Conservation (phyloP, 495 filamentous ascomycete species). For the Penicillium waksmanii region DNA sequence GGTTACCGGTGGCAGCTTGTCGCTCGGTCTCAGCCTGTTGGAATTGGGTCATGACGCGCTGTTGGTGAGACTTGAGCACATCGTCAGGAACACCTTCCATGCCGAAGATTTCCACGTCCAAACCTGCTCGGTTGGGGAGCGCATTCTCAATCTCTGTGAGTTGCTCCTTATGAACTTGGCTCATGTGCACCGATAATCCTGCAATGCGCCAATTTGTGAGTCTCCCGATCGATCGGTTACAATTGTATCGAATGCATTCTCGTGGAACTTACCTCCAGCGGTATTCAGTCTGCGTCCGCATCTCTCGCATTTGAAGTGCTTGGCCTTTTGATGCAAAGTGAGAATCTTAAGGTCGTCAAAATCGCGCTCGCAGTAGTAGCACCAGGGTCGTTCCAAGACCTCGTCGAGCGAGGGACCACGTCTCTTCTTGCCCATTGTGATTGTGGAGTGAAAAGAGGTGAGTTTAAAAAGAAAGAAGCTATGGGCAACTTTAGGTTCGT, state of each 20-base stretch:
- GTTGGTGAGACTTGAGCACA: slow-evolving; percentile 76
- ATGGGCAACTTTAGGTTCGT: neutral
- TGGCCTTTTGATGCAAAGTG: slow-evolving; percentile 95
- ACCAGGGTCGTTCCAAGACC: slow-evolving; percentile 86
- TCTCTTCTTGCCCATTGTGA: slow-evolving; percentile 80
- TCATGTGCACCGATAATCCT: slow-evolving; percentile 97
- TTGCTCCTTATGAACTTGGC: slow-evolving; percentile 95
- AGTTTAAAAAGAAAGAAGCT: neutral
- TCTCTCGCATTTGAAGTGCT: slow-evolving; percentile 96
- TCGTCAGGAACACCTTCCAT: slow-evolving; percentile 97
- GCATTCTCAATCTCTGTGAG: slow-evolving; percentile 88
- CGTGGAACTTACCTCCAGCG: slow-evolving; percentile 73
- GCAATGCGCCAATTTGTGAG: slow-evolving; percentile 13
- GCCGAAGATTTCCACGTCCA: slow-evolving; percentile 95
- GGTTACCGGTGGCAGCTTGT: slow-evolving; percentile 81
- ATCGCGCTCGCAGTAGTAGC: slow-evolving; percentile 98
- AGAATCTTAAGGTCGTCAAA: slow-evolving; percentile 97
- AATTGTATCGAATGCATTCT: slow-evolving; percentile 15
- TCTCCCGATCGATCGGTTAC: slow-evolving; percentile 7
- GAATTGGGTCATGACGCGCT: slow-evolving; percentile 80
- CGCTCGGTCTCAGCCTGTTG: slow-evolving; percentile 84
- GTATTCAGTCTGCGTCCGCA: slow-evolving; percentile 89
- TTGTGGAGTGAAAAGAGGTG: neutral
- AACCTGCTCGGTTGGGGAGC: slow-evolving; percentile 74
- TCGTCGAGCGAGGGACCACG: slow-evolving; percentile 84